Evolutionary conservation across 2,329 filamentous ascomycete genomes (phyloP).

Genomic region (Meredithiella fracta): DNA sequence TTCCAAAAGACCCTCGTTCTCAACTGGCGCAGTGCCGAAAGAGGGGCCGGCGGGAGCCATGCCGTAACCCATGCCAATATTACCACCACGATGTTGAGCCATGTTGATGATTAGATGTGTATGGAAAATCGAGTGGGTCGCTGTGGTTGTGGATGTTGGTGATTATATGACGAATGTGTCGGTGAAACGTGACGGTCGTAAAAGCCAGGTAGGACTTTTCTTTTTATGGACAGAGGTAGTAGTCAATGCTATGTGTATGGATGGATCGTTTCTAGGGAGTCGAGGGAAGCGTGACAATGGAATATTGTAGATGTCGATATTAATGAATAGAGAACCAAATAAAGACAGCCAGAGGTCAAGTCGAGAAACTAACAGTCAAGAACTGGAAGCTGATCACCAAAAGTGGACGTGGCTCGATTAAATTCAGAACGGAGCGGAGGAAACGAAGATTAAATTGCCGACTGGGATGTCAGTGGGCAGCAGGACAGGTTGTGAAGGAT

Average conservation of each 20-base stretch:
- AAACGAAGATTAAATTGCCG: background rate
- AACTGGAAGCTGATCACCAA: background rate
- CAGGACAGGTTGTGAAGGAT: background rate
- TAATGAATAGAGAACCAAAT: background rate
- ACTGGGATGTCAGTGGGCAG: background rate
- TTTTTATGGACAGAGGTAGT: background rate
- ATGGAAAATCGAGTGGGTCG: too few species aligned
- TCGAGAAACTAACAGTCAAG: background rate
- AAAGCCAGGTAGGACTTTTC: background rate
- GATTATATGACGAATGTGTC: background rate
- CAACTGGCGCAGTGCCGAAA: conserved; percentile 43
- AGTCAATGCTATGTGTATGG: background rate
- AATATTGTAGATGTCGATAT: too few species aligned
- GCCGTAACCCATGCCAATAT: conserved; percentile 52
- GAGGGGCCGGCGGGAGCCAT: conserved; percentile 53
- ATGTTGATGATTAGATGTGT: conserved; percentile 17
- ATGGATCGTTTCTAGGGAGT: background rate
- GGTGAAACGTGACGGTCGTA: background rate
- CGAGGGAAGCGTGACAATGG: background rate
- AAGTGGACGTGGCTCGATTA: background rate
- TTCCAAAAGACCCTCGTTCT: conserved; percentile 63
- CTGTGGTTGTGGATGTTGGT: too few species aligned
- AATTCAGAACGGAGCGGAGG: background rate
- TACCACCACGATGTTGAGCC: conserved; percentile 37
- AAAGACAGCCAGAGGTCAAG: background rate